Conservation (phyloP, 352 stramenopile genomes). For the Globisporangium solare region DNA sequence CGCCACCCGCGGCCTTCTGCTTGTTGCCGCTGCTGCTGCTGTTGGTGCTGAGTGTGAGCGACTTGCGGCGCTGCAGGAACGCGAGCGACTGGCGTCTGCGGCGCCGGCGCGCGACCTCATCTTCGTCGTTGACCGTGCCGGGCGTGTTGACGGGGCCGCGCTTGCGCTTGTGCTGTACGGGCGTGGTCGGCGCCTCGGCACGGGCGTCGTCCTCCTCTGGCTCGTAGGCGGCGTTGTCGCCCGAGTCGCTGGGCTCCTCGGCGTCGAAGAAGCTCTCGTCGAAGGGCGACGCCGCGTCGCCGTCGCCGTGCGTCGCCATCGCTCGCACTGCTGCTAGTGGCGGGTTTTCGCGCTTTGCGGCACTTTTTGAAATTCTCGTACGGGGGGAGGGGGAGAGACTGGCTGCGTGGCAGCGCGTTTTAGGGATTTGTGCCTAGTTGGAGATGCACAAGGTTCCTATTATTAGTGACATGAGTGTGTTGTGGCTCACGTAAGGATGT, state of each 20-base stretch:
- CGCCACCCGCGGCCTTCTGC: constrained; percentile 12
- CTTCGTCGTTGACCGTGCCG: constrained; percentile 44
- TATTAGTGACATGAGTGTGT: too few relatives aligned
- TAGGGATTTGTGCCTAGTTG: too few relatives aligned
- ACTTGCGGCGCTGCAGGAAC: constrained; percentile 68
- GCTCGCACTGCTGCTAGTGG: constrained; percentile 4
- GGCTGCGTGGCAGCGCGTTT: too few relatives aligned
- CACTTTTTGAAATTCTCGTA: constrained; percentile 4
- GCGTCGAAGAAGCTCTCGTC: constrained; percentile 19
- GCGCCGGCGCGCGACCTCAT: constrained; percentile 57
- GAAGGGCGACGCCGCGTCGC: constrained; percentile 6
- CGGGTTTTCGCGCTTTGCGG: background rate
- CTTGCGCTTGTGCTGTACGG: constrained; percentile 35
- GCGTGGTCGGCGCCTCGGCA: constrained; percentile 4
- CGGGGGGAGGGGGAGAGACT: background rate
- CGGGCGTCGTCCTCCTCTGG: constrained; percentile 3
- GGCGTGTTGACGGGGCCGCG: constrained; percentile 21
- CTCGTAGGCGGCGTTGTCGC: background rate
- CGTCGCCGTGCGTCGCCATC: constrained; percentile 7
- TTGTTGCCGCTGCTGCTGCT: constrained; percentile 15
- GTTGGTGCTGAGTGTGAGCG: constrained; percentile 40
- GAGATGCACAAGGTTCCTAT: too few relatives aligned
- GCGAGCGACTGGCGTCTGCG: constrained; percentile 59
- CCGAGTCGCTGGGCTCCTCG: background rate
- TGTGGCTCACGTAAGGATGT: too few relatives aligned